Conservation (phyloP, 2,329 filamentous ascomycete species). For the Penicillium frequentans region DNA sequence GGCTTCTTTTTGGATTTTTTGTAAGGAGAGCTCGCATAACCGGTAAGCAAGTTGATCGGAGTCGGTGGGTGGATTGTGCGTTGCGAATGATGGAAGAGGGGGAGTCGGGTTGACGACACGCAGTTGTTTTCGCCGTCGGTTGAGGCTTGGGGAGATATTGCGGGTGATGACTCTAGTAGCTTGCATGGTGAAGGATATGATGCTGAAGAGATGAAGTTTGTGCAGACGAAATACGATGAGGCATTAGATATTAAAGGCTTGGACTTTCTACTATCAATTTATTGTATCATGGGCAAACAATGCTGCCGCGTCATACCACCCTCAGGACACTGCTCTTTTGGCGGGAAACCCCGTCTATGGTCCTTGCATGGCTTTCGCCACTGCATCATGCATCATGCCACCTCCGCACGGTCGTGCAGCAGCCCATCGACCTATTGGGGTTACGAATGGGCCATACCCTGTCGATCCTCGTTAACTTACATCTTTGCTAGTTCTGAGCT, state of each 20-base stretch:
- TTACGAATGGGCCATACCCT: not conserved
- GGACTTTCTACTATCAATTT: not conserved
- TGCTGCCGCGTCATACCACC: constrained; percentile 1
- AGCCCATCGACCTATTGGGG: not conserved
- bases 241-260: not conserved
- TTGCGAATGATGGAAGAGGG: not conserved
- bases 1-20: constrained; percentile 24
- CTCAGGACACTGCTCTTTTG: not conserved
- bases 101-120: constrained; percentile 1
- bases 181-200: constrained; percentile 2
- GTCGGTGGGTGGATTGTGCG: constrained; percentile 7
- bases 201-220: not conserved
- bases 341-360: not conserved
- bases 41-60: constrained; percentile 23
- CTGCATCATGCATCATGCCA: constrained; percentile 15
- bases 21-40: constrained; percentile 21
- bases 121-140: constrained; percentile 2
- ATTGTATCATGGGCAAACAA: not conserved
- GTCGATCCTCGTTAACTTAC: not conserved
- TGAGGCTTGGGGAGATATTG: constrained; percentile 5
- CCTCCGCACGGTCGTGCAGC: not conserved
- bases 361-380: constrained; percentile 2
- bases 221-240: not conserved
- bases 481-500: not conserved
- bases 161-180: constrained; percentile 7